Base-by-base conservation (phyloP, 2,329 filamentous ascomycete species). In the Aspergillus vadensis region DNA sequence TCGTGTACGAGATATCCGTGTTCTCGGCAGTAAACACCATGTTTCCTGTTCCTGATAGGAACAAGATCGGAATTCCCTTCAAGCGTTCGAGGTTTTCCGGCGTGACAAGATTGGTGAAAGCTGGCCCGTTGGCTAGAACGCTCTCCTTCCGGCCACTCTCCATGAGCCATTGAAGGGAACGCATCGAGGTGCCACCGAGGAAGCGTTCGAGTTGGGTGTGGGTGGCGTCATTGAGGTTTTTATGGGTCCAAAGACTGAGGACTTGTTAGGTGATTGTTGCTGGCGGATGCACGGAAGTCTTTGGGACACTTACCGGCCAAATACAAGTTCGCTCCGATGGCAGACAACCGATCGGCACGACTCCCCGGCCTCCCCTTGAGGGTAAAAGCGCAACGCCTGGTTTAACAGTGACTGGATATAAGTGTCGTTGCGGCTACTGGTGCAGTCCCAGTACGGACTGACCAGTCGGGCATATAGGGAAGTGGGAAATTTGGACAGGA, bases 11-110 rank as follows among this genome's bases (percentile, higher is more conserved):
- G n/a, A 44, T 27, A 15, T 55, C 53, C 8, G 53, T 55, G 15
- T 47, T 55, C 53, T 55, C 53, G 8, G 53, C 53, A 17, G 53
- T 57, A 17, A 51, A 57, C 27, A 57, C 55, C 55, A 50, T 51
- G 10, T 57, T 57, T 21, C 17, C 43, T 14, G 55, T 41, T 6
- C 55, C 44, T 12, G 55, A 57, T 6, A 57, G 19, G 47, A 57
- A 57, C 43, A 57, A 17, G 23, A 57, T 57, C 19, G 55, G 55
- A 8, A 57, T 41, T 15, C 44, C 55, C 14, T 50, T 36, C 47
- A 57, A 27, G 19, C 44, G 44, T 12, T 51, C 21, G 9, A 57
- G 17, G 47, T 57, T 57, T 14, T 57, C 55, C 15, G 55, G 44
- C 8, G 55, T 57, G n/a, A 27, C 44, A 5, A 57, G 55, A 21